Base-by-base conservation (phyloP, 441 rosid genomes). In the Populus hybrid region DNA sequence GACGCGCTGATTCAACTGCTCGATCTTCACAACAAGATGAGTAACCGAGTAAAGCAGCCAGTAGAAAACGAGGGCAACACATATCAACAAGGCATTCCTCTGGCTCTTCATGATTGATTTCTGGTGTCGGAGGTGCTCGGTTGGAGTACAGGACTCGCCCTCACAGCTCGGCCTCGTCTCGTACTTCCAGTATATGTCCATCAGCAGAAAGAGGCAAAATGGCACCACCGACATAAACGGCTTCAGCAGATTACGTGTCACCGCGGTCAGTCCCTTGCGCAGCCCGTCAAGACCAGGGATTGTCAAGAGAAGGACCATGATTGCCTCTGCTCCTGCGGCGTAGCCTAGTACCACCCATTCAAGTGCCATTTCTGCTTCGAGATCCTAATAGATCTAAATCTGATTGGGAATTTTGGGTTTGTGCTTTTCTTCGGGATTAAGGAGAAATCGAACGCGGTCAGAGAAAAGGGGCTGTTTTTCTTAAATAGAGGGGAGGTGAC, bases 161-260 rank as follows among this genome's bases (percentile, higher is more conserved):
- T 92, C 95, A 76, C 98, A 95, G 68, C 73, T 83, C 16, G 99
- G 98, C 18, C 89, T 86, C 8, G 92, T 93, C 87, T 95, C 98
- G 88, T 92, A 95, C 82, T 95, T 93, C 98, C 99, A 95, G 86
- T 93, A 95, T 61, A 93, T 95, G 74, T 95, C 99, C 98, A 93
- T 88, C 1, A 95, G 84, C 0, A 95, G 94, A 81, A 95, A 95
- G 74, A 95, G 88, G 79, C 97, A 90, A 71, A 95, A 95, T n/a
- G 99, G 99, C 0, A 95, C 95, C 38, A 95, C 92, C 74, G 95
- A 93, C 40, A 95, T 70, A 84, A 95, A 95, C 24, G 97, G 97
- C 81, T 89, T 95, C 80, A 95, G 86, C 75, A 95, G 99, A 80
- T 92, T 95, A 59, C 95, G 97, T 12, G 97, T 95, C 21, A 93